Evolutionary conservation across 1,284 basidiomycete genomes (phyloP).

Genomic region (Melampsora abietis-canadensis): DNA sequence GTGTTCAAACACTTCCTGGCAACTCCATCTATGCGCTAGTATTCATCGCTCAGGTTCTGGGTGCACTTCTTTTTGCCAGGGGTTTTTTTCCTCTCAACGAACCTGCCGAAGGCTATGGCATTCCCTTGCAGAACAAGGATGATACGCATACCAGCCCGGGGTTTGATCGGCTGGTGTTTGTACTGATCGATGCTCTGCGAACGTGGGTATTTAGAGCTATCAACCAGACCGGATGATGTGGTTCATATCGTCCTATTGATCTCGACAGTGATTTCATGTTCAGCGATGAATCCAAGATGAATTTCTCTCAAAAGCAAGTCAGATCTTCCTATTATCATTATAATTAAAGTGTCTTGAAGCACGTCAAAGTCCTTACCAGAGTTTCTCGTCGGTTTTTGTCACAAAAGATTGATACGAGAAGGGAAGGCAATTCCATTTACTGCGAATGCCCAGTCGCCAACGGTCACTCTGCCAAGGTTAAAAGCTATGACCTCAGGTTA

Average conservation of each 20-base stretch:
- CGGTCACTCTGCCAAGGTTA: slow-evolving; percentile 48
- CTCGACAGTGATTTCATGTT: slow-evolving; percentile 46
- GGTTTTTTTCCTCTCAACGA: slow-evolving; percentile 38
- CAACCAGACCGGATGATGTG: background rate
- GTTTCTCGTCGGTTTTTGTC: background rate
- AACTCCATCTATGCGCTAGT: background rate
- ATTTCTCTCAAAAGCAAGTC: slow-evolving; percentile 44
- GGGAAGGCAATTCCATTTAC: slow-evolving; percentile 46
- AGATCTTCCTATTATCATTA: background rate
- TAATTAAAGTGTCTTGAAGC: background rate
- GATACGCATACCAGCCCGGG: background rate
- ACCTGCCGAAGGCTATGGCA: slow-evolving; percentile 22
- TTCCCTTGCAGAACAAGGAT: background rate
- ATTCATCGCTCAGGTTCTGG: slow-evolving; percentile 13
- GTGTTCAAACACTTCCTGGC: background rate
- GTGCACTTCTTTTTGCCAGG: slow-evolving; percentile 21
- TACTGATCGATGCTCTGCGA: slow-evolving; percentile 48
- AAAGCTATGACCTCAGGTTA: slow-evolving; percentile 48
- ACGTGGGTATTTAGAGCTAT: slow-evolving; percentile 43
- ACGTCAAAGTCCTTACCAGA: background rate
- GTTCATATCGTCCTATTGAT: background rate
- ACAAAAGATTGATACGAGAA: slow-evolving; percentile 41
- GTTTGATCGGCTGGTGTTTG: slow-evolving; percentile 47
- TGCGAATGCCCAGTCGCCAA: slow-evolving; percentile 47
- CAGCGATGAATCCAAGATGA: slow-evolving; percentile 43